These are phyloP conservation scores for Alternaria alternata DNA, from an alignment of 2,329 filamentous ascomycete species.

Conservation along the genomic window DNA sequence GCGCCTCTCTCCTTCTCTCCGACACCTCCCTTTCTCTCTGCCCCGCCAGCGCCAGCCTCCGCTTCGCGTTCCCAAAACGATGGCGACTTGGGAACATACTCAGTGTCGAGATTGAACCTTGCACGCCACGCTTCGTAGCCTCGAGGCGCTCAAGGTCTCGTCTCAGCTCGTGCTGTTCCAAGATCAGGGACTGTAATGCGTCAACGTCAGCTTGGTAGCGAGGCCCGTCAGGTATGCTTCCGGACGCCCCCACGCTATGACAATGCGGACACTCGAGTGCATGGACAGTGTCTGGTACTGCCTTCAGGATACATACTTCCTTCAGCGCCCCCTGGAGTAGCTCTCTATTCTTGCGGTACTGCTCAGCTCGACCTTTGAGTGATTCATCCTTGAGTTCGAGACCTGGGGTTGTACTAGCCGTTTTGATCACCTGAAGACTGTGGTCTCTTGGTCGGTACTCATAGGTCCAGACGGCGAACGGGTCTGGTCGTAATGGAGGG, in stretches of 20 bases:
- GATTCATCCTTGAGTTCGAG: neutral
- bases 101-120: neutral
- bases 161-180: slow-evolving; percentile 4
- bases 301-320: neutral
- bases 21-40: rapidly evolving
- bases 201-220: neutral
- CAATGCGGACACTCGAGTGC: neutral
- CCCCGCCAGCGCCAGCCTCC: neutral
- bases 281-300: neutral
- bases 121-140: neutral
- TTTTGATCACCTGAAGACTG: neutral
- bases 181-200: neutral
- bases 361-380: neutral
- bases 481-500: neutral
- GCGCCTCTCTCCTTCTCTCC: neutral
- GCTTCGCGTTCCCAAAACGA: neutral
- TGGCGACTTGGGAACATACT: neutral
- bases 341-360: neutral
- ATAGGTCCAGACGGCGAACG: neutral
- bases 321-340: neutral
- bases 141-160: slow-evolving; percentile 8
- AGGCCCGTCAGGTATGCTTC: neutral
- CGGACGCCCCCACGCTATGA: neutral
- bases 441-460: slow-evolving; percentile 1
- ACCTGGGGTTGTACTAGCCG: neutral